Evolutionary conservation across 305 asterid genomes (phyloP).

Genomic region (Rubia tinctorum): DNA sequence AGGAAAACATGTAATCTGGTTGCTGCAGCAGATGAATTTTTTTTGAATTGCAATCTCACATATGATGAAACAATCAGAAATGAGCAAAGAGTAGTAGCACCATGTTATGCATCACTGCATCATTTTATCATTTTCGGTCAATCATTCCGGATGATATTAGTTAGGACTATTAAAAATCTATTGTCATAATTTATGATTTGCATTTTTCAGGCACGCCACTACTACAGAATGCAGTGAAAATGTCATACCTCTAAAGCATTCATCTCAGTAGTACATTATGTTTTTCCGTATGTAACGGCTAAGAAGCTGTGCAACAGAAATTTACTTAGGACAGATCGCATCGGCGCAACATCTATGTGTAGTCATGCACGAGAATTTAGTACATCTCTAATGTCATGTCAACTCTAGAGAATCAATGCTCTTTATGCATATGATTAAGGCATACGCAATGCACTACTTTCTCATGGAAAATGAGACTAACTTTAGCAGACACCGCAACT

Average conservation of each 20-base stretch:
- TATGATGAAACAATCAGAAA: background rate
- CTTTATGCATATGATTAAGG: too few species aligned
- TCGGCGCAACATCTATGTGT: slow-evolving; percentile 18
- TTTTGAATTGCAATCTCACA: too few species aligned
- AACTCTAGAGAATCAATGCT: too few species aligned
- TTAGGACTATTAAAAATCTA: background rate
- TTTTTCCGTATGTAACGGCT: background rate
- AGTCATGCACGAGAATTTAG: too few species aligned
- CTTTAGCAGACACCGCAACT: too few species aligned
- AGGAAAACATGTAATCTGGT: background rate
- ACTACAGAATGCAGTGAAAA: background rate
- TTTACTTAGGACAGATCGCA: too few species aligned
- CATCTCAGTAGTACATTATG: background rate
- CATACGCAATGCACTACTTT: too few species aligned
- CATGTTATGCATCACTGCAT: background rate
- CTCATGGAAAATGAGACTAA: too few species aligned
- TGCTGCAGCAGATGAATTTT: background rate
- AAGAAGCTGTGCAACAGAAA: background rate
- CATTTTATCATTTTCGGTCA: background rate
- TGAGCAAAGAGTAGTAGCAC: background rate
- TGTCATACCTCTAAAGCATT: background rate
- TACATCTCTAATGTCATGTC: too few species aligned
- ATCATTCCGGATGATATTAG: background rate
- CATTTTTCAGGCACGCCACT: background rate
- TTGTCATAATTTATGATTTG: background rate